Evolutionary conservation across 352 stramenopile genomes (phyloP).

Genomic region (Blastocystis sp.): DNA sequence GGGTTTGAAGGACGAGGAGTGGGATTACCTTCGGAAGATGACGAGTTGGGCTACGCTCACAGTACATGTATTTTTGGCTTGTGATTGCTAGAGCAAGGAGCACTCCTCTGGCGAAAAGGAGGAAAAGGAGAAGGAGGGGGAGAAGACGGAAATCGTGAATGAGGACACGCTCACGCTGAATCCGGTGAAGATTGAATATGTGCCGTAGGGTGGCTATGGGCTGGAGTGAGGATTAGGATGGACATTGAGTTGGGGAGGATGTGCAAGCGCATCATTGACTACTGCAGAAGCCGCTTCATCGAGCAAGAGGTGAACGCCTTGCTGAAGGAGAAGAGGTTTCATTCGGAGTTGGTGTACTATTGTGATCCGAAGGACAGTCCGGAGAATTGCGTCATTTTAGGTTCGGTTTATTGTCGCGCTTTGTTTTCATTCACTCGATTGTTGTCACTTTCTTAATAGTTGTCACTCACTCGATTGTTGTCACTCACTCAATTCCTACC

Average conservation of each 20-base stretch:
- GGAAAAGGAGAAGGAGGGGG: not conserved
- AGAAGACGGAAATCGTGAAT: not conserved
- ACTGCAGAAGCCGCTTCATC: conserved; percentile 25
- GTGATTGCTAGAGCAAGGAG: conserved; percentile 28
- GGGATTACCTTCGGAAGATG: conserved; percentile 53
- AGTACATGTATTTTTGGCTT: not conserved
- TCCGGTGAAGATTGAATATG: conserved; percentile 58
- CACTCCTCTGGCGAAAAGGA: conserved; percentile 32
- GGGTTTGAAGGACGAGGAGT: conserved; percentile 44
- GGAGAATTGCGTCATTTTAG: conserved; percentile 63
- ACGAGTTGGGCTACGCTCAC: conserved; percentile 54
- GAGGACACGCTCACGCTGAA: conserved; percentile 54
- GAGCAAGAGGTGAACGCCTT: conserved; percentile 25
- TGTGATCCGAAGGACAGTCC: conserved; percentile 62
- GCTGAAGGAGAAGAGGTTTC: conserved; percentile 24
- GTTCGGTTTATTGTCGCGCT: conserved; percentile 7
- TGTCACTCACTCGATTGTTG: not conserved
- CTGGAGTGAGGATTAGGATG: conserved; percentile 3
- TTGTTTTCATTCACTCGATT: conserved; percentile 13
- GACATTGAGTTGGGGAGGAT: conserved; percentile 43
- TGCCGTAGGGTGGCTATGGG: not conserved
- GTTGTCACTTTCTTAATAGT: not conserved
- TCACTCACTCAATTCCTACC: not conserved
- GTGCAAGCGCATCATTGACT: conserved; percentile 64
- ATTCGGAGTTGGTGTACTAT: conserved; percentile 35